These are phyloP conservation scores for Hymenoscyphus albidus DNA, from an alignment of 2,329 filamentous ascomycete species.

Conservation along the genomic window DNA sequence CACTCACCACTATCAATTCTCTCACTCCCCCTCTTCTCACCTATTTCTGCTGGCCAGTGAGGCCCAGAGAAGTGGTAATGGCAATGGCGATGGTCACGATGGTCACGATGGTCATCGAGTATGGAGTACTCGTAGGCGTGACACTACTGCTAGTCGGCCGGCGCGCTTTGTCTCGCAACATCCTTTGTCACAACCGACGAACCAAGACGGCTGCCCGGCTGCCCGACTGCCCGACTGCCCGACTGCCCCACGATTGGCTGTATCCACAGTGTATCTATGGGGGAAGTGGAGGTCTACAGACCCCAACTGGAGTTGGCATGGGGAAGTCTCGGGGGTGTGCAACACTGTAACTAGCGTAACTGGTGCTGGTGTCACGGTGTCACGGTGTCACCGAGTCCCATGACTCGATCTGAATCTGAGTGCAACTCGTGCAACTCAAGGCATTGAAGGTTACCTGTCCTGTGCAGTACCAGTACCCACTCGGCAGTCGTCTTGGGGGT, in stretches of 20 bases:
- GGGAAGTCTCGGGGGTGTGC: too few species aligned
- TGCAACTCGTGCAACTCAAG: background rate
- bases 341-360: too few species aligned
- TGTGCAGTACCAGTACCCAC: too few species aligned
- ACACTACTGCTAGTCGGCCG: background rate
- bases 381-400: background rate
- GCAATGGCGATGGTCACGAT: background rate
- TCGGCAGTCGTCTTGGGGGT: too few species aligned
- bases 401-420: background rate
- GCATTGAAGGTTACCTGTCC: background rate
- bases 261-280: too few species aligned
- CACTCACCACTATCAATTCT: background rate
- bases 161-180: background rate
- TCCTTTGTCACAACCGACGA: background rate
- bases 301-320: too few species aligned
- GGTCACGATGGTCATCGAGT: background rate
- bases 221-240: too few species aligned
- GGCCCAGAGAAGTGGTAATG: background rate
- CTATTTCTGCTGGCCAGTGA: background rate
- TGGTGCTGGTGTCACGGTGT: too few species aligned
- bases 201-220: background rate
- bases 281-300: too few species aligned
- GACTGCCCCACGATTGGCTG: too few species aligned
- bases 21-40: background rate
- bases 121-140: background rate